phyloP scores from a whole-genome alignment of 768 basidiomycete genomes.

The Tricholoma flavovirens region DNA sequence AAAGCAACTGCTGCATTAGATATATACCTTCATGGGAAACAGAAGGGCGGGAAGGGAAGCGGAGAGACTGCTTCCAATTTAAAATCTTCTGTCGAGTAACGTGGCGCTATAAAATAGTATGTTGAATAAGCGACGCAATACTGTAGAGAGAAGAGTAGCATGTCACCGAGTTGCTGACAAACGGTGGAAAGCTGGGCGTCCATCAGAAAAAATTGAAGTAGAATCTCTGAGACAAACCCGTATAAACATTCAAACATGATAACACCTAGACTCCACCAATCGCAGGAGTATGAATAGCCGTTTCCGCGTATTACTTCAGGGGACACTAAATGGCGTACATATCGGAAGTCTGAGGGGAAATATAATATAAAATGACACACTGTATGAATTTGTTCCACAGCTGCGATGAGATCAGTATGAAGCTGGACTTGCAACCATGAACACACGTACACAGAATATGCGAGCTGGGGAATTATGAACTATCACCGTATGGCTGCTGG shows the following conservation, averaged over 20 bases:
- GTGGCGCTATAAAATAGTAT: conserved; percentile 55
- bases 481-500: conserved; percentile 19
- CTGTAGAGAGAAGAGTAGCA: conserved; percentile 3
- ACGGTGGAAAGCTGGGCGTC: conserved; percentile 76
- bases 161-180: conserved; percentile 88
- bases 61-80: conserved; percentile 87
- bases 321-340: conserved; percentile 52
- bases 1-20: conserved; percentile 84
- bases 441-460: conserved; percentile 76
- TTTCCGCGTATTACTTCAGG: conserved; percentile 87
- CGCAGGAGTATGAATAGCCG: conserved; percentile 91
- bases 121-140: conserved; percentile 8
- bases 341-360: neutral
- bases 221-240: conserved; percentile 47
- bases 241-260: conserved; percentile 97
- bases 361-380: conserved; percentile 38
- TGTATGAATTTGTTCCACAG: conserved; percentile 83
- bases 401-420: conserved; percentile 34
- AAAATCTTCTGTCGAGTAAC: conserved; percentile 96
- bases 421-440: conserved; percentile 10
- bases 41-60: conserved; percentile 77
- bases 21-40: conserved; percentile 85
- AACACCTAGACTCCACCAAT: conserved; percentile 98
- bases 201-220: conserved; percentile 10
- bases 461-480: conserved; percentile 45